Base-by-base conservation (phyloP, 208 protist genomes). In the Crithidia acanthocephali region DNA sequence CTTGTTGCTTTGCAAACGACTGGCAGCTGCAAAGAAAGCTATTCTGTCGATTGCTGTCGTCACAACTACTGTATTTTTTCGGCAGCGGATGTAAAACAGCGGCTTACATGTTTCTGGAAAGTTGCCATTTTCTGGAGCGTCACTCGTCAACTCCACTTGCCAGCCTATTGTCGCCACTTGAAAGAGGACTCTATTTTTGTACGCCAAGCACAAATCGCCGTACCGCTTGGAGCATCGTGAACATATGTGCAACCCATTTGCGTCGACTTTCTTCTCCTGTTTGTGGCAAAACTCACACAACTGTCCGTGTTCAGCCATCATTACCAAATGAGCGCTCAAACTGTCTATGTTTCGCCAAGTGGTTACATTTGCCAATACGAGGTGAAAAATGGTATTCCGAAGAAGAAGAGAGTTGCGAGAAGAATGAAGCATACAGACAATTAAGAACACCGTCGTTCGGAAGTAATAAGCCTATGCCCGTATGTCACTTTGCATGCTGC, bases 11-110 rank as follows among this genome's bases (percentile, higher is more conserved):
- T 76, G 72, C 47, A 76, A 48, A 0, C 72, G 63, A 33, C 57
- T 77, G 0, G 58, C 72, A 9, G 64, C 72, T 0, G 72, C 64
- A 9, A 72, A 77, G 37, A 77, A 72, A 13, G 72, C 72, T 2
- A 72, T 32, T 52, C 37, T 57, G 30, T 77, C 72, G 3, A 77
- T 28, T 47, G 72, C 72, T 0, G 72, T 77, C 9, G 72, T 77
- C 0, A 77, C 33, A 3, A 22, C 27, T 3, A 77, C 66, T 9
- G 8, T 1, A 0, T 40, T 40, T 35, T 77, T 77, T 10, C 25
- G 23, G 22, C 72, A 72, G 28, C 56, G 27, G 27, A 77, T 71
- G 64, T 67, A 77, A 40, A 77, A 77, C 1, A 77, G 35, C 22
- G 72, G 72, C 3, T 60, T 32, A 18, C 60, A 15, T 6, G 0